Conservation (phyloP, 371 early-diverging fungal species). For the Rhizopus stolonifer region DNA sequence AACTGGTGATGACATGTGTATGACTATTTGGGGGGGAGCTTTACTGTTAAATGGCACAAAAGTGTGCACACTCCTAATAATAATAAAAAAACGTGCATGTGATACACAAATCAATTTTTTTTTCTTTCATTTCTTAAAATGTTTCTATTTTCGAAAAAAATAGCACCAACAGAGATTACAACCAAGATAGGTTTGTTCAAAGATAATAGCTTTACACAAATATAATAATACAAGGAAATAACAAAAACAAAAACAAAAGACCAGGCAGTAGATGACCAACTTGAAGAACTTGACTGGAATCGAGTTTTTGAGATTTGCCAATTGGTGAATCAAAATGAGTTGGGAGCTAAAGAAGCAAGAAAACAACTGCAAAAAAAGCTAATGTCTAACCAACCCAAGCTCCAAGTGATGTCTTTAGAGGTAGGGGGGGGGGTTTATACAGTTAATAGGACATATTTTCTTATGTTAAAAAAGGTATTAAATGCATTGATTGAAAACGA, state of each 20-base stretch:
- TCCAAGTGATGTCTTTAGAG: slow-evolving; percentile 40
- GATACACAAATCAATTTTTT: slow-evolving; percentile 4
- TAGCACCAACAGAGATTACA: slow-evolving; percentile 42
- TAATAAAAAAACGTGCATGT: too few relatives aligned
- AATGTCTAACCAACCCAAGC: slow-evolving; percentile 30
- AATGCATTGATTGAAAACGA: slow-evolving; percentile 49
- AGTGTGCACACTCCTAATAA: too few relatives aligned
- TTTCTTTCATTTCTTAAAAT: slow-evolving; percentile 13
- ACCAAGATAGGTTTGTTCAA: slow-evolving; percentile 43
- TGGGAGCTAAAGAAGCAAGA: slow-evolving; percentile 52
- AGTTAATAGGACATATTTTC: not conserved
- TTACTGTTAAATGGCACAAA: too few relatives aligned
- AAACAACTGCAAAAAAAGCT: slow-evolving; percentile 53
- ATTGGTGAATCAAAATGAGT: slow-evolving; percentile 35
- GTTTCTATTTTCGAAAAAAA: slow-evolving; percentile 47
- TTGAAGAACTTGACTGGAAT: slow-evolving; percentile 40
- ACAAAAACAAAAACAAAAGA: slow-evolving; percentile 20
- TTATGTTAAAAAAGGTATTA: slow-evolving; percentile 25
- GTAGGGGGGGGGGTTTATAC: too few relatives aligned
- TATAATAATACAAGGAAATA: slow-evolving; percentile 8
- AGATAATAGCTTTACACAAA: too few relatives aligned
- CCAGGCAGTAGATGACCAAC: not conserved
- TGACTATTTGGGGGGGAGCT: too few relatives aligned
- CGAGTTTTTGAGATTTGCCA: slow-evolving; percentile 45
- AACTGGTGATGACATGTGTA: too few relatives aligned